Conservation (phyloP, 345 rosid species). For the Citrus trifoliata region DNA sequence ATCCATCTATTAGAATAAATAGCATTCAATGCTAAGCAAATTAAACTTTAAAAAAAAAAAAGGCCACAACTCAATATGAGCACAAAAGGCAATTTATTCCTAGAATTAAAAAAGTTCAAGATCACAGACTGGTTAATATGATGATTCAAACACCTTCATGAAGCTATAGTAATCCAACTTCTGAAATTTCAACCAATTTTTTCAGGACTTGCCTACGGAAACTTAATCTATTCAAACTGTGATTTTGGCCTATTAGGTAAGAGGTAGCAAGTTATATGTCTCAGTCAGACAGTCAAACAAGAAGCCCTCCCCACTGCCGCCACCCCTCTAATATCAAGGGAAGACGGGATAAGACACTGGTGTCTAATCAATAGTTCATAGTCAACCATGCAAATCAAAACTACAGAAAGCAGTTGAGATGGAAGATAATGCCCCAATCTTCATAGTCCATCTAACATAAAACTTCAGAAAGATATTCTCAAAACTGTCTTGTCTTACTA, state of each 20-base stretch:
- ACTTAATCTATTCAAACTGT: too few relatives aligned
- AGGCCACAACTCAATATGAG: background rate
- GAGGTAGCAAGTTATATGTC: background rate
- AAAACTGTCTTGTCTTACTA: background rate
- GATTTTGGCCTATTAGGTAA: background rate
- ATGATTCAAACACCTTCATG: background rate
- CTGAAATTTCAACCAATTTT: background rate
- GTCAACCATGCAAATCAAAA: background rate
- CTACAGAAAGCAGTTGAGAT: background rate
- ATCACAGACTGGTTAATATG: background rate
- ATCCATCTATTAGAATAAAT: conserved; percentile 57
- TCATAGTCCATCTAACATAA: background rate
- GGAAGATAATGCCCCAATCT: background rate
- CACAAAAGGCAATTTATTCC: background rate
- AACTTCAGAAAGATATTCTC: background rate
- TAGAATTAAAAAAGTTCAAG: background rate
- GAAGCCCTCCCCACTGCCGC: background rate
- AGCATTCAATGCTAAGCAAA: background rate
- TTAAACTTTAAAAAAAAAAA: background rate
- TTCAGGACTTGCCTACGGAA: background rate
- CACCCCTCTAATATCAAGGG: background rate
- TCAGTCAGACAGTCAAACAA: background rate
- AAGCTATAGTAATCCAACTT: background rate
- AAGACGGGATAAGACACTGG: background rate
- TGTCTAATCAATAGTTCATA: background rate